Evolutionary conservation across 2,329 filamentous ascomycete species (phyloP), one percentile per base, ranked within the genome.

Genomic region (Diaporthe ilicicola): DNA sequence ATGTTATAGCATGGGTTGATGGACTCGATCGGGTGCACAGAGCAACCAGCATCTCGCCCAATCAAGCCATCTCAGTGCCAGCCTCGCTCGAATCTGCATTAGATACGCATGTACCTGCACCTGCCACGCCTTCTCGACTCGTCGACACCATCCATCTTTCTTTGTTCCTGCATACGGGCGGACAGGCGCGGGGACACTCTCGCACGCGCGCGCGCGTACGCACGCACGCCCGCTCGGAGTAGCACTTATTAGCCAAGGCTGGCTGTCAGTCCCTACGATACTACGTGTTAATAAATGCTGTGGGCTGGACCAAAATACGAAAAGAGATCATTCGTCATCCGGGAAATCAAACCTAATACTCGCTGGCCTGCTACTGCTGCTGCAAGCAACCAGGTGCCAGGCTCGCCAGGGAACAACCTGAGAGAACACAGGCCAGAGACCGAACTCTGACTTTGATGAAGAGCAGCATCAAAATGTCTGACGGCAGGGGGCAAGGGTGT

Each of bases 401-500:
- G n/a, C n/a, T n/a, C n/a, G 8, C 32, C 61, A 65, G 50, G 64
- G 48, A 66, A 54, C 50, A 54, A 19, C 48, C 37, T 29, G 29
- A 56, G 29, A 56, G 29, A 24, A 24, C 4, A 39, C 29, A 56
- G 17, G 39, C 24, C 13, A 48, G 44, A 19, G 24, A n/a, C 51
- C 17, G 44, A 39, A 51, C 22, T 46, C 53, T 59, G 22, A 46
- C 27, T 68, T 68, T 68, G 66, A 68, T 68, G 44, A 56, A 39
- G 66, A 59, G 42, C 66, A 68, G 66, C 66, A 32, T 68, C 50
- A 50, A 24, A 39, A 50, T 68, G 53, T 59, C 66, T 59, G 66
- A 50, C 66, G n/a, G 32, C 42, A 55, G 46, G 42, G 66, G 29
- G 1, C 27, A 50, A 37, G 65, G 27, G 65, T 56, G 65, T 50